These are phyloP conservation scores for Chaetomium sp. DNA, from an alignment of 2,329 filamentous ascomycete species.

Conservation along the genomic window DNA sequence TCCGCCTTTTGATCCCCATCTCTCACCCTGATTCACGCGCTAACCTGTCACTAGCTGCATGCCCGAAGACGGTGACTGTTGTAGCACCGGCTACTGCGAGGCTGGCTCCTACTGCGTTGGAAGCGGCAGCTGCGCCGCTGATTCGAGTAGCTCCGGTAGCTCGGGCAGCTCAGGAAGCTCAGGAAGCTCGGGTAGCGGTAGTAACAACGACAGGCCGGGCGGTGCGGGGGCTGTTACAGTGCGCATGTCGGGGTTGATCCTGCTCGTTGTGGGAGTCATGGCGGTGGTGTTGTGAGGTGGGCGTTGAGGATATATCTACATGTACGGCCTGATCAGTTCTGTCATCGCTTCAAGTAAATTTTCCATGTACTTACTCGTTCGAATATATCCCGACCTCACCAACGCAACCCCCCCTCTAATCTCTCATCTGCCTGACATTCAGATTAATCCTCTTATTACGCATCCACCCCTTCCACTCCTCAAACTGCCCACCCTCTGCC, in stretches of 20 bases:
- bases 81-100: conserved; percentile 26
- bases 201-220: not conserved
- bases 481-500: conserved; percentile 46
- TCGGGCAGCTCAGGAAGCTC: not conserved
- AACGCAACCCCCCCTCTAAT: conserved; percentile 26
- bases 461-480: conserved; percentile 83
- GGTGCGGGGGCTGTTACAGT: not conserved
- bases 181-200: not conserved
- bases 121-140: conserved; percentile 25
- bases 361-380: no score
- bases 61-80: conserved; percentile 18
- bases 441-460: conserved; percentile 78
- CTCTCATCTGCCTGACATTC: conserved; percentile 84
- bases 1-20: not conserved
- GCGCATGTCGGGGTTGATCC: not conserved
- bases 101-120: conserved; percentile 27
- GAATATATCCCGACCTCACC: not conserved
- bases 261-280: not conserved
- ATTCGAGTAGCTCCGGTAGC: conserved; percentile 20
- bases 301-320: not conserved
- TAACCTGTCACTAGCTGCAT: conserved; percentile 23
- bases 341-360: no score
- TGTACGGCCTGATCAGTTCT: no score
- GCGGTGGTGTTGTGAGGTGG: not conserved
- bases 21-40: no score